Base-by-base conservation (phyloP, 2,329 filamentous ascomycete species). In the Penicillium olsonii region DNA sequence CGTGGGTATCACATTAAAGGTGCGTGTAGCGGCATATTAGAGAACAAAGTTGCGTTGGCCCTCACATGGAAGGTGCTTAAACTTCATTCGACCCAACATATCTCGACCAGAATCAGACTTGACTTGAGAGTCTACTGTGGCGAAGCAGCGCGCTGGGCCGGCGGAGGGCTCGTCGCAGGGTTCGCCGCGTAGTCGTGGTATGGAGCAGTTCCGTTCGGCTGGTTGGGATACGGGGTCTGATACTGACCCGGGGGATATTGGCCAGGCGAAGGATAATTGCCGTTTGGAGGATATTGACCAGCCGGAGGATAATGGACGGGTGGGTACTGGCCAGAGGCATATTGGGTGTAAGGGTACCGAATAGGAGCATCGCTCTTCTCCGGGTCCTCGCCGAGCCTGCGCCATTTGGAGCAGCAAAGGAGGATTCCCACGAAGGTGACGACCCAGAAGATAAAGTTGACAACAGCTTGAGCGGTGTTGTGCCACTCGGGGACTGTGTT, bases 401-500 rank as follows among this genome's bases (percentile, higher is more conserved):
- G 39, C 57, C 59, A 63, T 22, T 61, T 54, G 17, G 41, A 37
- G 37, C 58, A 57, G 42, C 59, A 52, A 10, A 60, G 22, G 1
- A 61, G 38, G 17, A 63, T 40, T 2, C 61, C 62, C 14, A 45
- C 43, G 24, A 58, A 61, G 17, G 53, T 58, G 1, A 56, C 60
- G 6, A 62, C 29, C 24, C 43, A 39, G 47, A 59, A 61, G 18
- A 63, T 11, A 33, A 62, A 62, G 8, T 45, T 11, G 18, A 58
- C 29, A 15, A 61, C 35, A 6, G 54, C 17, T 2, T 5, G n/a
- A 20, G 37, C 34, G 4, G 50, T 14, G 2, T 17, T 2, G 6
- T 60, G 15, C 22, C 63, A 65, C 1, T 6, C 3, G 0, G 62
- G 61, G 0, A 11, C 10, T 8, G 10, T 7, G 10, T 9, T 2